Conservation (phyloP, 2,329 filamentous ascomycete species). For the Magnaporthiopsis rhizophila region DNA sequence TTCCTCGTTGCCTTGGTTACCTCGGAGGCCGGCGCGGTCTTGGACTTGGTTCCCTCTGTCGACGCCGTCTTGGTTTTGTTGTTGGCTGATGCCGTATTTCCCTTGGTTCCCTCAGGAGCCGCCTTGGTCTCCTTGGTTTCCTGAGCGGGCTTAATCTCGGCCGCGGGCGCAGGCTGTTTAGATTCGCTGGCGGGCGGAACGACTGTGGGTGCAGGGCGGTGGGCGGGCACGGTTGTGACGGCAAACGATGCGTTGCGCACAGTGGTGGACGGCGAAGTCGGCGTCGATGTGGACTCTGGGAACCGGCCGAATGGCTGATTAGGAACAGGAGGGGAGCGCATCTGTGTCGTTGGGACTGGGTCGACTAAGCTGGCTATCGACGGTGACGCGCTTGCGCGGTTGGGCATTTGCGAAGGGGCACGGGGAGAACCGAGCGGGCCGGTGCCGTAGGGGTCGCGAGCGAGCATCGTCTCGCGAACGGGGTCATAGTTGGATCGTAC, state of each 20-base stretch:
- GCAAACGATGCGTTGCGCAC: conserved; percentile 15
- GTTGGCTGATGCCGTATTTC: background rate
- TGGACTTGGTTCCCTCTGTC: background rate
- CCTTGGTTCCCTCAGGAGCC: conserved; percentile 2
- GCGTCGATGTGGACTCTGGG: conserved; percentile 20
- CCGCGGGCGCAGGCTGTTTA: background rate
- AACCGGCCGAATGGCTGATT: conserved; percentile 19
- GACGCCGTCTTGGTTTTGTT: background rate
- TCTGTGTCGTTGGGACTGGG: conserved; percentile 40
- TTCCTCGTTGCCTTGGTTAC: conserved; percentile 2
- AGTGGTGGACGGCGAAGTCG: conserved; percentile 23
- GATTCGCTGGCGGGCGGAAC: conserved; percentile 18
- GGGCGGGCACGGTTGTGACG: conserved; percentile 17
- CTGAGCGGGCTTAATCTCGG: conserved; percentile 2
- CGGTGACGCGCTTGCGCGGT: conserved; percentile 79
- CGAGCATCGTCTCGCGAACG: conserved; percentile 52
- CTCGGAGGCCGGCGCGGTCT: background rate
- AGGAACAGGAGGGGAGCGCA: conserved; percentile 19
- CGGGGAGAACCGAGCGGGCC: conserved; percentile 44
- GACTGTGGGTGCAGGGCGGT: conserved; percentile 29
- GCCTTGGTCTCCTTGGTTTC: conserved; percentile 13
- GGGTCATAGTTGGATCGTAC: conserved; percentile 68
- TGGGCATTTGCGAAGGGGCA: conserved; percentile 35
- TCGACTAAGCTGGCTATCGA: conserved; percentile 89
- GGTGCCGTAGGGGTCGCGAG: conserved; percentile 40